phyloP scores from a whole-genome alignment of 352 stramenopile genomes.

The Phytophthora litchii region DNA sequence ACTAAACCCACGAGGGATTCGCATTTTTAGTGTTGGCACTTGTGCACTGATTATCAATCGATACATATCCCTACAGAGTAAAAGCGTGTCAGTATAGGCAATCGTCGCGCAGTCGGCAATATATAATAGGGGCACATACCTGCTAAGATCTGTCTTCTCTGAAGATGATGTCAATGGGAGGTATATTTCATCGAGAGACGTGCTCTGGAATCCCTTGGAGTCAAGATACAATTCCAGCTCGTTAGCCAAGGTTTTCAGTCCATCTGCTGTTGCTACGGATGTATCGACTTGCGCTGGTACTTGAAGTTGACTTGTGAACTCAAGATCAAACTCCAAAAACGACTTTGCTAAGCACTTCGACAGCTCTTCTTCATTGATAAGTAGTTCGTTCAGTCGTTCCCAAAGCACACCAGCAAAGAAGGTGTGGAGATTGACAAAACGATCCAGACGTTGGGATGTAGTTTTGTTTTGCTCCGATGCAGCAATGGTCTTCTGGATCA shows the following conservation, averaged over 20 bases:
- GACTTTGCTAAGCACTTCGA: constrained; percentile 9
- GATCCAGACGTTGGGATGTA: constrained; percentile 15
- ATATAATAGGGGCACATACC: constrained; percentile 4
- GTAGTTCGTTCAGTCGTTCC: constrained; percentile 35
- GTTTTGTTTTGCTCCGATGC: neutral
- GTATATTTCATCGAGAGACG: constrained; percentile 27
- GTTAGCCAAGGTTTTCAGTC: constrained; percentile 14
- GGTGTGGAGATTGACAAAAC: constrained; percentile 30
- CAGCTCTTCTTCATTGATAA: constrained; percentile 32
- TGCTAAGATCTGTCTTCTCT: constrained; percentile 10
- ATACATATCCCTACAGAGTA: constrained; percentile 15
- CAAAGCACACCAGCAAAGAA: constrained; percentile 35
- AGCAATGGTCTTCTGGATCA: constrained; percentile 25
- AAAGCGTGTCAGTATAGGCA: neutral
- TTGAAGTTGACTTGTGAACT: constrained; percentile 12
- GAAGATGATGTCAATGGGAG: neutral
- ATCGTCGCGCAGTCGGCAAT: no score
- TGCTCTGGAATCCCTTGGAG: constrained; percentile 30
- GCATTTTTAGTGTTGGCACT: constrained; percentile 9
- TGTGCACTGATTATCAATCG: constrained; percentile 26
- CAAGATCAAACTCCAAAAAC: constrained; percentile 27
- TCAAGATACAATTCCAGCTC: constrained; percentile 30
- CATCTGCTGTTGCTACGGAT: neutral
- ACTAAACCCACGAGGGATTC: neutral
- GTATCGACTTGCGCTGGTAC: constrained; percentile 3